phyloP scores from a whole-genome alignment of 2,329 filamentous ascomycete genomes.

The Rhynchosporium secalis region DNA sequence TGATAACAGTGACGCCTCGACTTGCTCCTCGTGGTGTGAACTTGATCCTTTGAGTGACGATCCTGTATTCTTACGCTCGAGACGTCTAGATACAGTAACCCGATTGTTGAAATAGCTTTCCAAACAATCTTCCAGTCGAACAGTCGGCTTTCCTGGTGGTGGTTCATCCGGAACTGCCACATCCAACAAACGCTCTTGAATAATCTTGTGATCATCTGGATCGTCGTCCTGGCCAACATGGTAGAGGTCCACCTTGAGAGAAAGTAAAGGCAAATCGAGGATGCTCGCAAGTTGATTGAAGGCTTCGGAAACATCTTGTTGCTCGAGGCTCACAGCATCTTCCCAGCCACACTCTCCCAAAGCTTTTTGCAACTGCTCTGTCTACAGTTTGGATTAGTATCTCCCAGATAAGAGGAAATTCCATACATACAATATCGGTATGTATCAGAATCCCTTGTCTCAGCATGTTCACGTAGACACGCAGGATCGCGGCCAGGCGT shows the following conservation, averaged over 20 bases:
- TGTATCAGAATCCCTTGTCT: constrained; percentile 82
- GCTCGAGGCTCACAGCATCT: constrained; percentile 72
- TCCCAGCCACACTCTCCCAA: constrained; percentile 85
- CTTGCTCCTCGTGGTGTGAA: constrained; percentile 28
- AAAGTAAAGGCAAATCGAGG: constrained; percentile 81
- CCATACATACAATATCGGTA: constrained; percentile 61
- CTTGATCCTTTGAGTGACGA: constrained; percentile 36
- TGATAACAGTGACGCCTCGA: constrained; percentile 16
- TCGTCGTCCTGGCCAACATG: constrained; percentile 84
- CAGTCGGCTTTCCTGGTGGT: constrained; percentile 57
- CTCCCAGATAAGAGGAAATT: background rate
- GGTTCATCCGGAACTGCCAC: constrained; percentile 81
- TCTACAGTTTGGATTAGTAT: constrained; percentile 50
- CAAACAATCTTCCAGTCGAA: constrained; percentile 87
- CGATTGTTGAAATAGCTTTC: constrained; percentile 88
- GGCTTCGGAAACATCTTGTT: constrained; percentile 94
- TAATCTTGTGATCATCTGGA: constrained; percentile 88
- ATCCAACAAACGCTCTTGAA: constrained; percentile 88
- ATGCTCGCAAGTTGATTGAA: constrained; percentile 94
- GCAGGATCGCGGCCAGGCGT: constrained; percentile 73
- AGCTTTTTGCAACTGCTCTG: constrained; percentile 77
- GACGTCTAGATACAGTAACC: constrained; percentile 82
- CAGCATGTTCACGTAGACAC: constrained; percentile 92
- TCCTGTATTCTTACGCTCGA: constrained; percentile 61
- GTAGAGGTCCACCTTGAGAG: constrained; percentile 91